A percentile compares a stretch with the other conserved stretches of the same genome.
Evolutionary conservation across 2,329 filamentous ascomycete species (phyloP).

Genomic region (Phaeosphaeria sp.): DNA sequence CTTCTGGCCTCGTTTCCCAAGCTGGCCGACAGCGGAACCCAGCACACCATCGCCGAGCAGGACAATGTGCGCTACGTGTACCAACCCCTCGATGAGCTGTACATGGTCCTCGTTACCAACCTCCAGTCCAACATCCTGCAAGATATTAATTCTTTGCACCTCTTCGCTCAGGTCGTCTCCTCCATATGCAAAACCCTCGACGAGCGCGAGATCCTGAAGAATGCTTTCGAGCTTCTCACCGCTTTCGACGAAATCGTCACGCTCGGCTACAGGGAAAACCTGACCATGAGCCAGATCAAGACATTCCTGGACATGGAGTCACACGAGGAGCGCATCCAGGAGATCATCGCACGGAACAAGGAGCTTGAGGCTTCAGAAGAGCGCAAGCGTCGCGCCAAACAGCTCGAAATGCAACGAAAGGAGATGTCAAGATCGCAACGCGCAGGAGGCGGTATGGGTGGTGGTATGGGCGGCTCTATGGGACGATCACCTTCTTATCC

Average conservation of each 20-base stretch:
- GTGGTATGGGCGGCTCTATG: conserved; percentile 51
- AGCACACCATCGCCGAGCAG: conserved; percentile 98
- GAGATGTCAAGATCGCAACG: conserved; percentile 83
- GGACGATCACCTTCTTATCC: conserved; percentile 82
- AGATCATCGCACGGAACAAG: conserved; percentile 78
- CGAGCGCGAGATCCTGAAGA: conserved; percentile 91
- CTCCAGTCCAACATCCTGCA: conserved; percentile 99
- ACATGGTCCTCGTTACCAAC: conserved; percentile 99
- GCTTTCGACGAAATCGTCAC: conserved; percentile 98
- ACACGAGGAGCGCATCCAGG: conserved; percentile 98
- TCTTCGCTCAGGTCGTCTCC: conserved; percentile 96
- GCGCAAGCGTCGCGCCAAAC: conserved; percentile 97
- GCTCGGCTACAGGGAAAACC: conserved; percentile 92
- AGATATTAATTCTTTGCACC: conserved; percentile 96
- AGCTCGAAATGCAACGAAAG: conserved; percentile 98
- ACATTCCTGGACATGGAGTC: conserved; percentile 99
- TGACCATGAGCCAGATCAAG: conserved; percentile 97
- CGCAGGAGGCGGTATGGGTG: conserved; percentile 35
- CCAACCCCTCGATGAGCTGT: conserved; percentile 97
- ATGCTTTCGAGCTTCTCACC: conserved; percentile 94
- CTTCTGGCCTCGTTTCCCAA: conserved; percentile 97
- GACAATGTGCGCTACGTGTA: conserved; percentile 99
- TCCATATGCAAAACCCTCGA: conserved; percentile 96
- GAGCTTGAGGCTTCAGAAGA: conserved; percentile 98
- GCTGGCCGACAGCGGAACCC: conserved; percentile 91